Evolutionary conservation across 345 rosid genomes (phyloP), one percentile per base, ranked within the genome.

Genomic region (Hibiscus mutabilis): DNA sequence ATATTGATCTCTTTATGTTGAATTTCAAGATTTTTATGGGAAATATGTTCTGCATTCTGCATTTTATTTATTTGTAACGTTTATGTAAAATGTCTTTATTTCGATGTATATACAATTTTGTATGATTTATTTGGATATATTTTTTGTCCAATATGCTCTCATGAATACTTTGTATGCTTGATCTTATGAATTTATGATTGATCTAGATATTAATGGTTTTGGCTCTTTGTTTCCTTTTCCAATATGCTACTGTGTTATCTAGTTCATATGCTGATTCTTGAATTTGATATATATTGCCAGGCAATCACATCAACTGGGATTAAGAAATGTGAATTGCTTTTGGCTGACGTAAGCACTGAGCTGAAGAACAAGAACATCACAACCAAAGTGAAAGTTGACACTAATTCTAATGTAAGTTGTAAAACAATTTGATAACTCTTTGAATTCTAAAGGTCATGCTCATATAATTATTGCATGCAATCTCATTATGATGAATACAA

Each of bases 281-380:
- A 47, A 22, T 47, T 69, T 1, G 47, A 22, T 31, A 15, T 29
- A 52, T 57, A 25, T 58, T n/a, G 68, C 60, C 78, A 95, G 99
- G 82, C 90, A 1, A 81, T 95, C 68, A 90, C 99, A 33, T 80
- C 96, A 5, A 68, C 86, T 11, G 99, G 90, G 72, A 79, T 78
- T 0, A 90, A 89, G 89, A 95, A 95, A 79, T 97, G 95, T 55
- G 88, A 84, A 6, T 13, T 89, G n/a, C 83, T 95, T 74, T 69
- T 88, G 21, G 97, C 91, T 71, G 99, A 95, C 85, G 86, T 95
- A 37, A 79, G 75, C 67, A 89, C 97, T 33, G 97, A 87, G 85
- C 83, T 92, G 82, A 95, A 85, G 89, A 92, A 87, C 87, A 95
- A 86, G 85, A 95, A 92, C 69, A 53, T 89, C 79, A 92, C 96